Conservation (phyloP, 169 alveolate genomes). For the Cryptosporidium sp. region DNA sequence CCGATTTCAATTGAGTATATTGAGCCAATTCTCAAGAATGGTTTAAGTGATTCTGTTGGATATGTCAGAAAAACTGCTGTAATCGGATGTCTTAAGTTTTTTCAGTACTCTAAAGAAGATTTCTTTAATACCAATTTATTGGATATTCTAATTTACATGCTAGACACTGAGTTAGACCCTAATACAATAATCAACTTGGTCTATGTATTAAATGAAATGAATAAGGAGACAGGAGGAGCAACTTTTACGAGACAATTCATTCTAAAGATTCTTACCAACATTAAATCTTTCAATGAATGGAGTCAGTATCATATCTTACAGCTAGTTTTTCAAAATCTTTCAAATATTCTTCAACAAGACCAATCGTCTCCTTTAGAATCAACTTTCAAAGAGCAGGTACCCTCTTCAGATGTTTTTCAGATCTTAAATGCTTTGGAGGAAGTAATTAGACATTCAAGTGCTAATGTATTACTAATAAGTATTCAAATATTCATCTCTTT, state of each 20-base stretch:
- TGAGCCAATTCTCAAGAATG: constrained; percentile 88
- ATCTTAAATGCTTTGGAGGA: constrained; percentile 48
- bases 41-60: constrained; percentile 92
- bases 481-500: constrained; percentile 31
- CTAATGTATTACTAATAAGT: constrained; percentile 26
- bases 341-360: not conserved
- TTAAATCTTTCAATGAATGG: constrained; percentile 96
- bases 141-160: constrained; percentile 78
- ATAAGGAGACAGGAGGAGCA: constrained; percentile 94
- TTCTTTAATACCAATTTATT: constrained; percentile 59
- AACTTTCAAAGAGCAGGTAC: not conserved
- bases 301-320: constrained; percentile 93
- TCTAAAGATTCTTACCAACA: constrained; percentile 84
- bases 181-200: constrained; percentile 91
- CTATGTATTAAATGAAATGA: constrained; percentile 93
- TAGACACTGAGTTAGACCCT: constrained; percentile 89
- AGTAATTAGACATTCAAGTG: constrained; percentile 41
- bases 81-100: constrained; percentile 92
- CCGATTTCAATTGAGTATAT: constrained; percentile 90
- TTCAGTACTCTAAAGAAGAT: constrained; percentile 73
- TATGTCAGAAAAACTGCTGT: constrained; percentile 97
- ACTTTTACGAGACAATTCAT: constrained; percentile 88
- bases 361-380: not conserved
- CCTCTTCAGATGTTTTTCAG: constrained; percentile 6
- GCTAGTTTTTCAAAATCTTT: constrained; percentile 6